Conservation (phyloP, 768 basidiomycete species). For the Lentinula detonsa region DNA sequence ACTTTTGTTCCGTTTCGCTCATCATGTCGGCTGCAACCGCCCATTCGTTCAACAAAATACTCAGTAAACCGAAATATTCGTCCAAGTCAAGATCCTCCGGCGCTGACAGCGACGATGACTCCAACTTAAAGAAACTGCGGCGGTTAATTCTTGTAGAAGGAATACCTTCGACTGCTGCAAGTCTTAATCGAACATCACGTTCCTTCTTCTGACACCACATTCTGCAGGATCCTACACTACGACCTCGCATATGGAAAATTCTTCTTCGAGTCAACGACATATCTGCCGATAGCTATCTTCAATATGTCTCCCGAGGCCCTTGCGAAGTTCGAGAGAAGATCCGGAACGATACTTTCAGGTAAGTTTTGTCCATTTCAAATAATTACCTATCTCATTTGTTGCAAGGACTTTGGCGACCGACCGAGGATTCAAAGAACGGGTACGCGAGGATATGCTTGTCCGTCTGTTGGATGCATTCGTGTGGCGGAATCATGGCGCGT, state of each 20-base stretch:
- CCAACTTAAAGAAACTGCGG: slow-evolving; percentile 67
- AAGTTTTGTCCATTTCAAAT: slow-evolving; percentile 6
- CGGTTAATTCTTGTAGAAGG: slow-evolving; percentile 88
- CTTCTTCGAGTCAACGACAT: slow-evolving; percentile 77
- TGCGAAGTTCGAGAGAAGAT: slow-evolving; percentile 90
- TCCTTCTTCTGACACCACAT: background rate
- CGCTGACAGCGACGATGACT: slow-evolving; percentile 65
- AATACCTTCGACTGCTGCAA: slow-evolving; percentile 65
- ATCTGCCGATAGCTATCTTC: slow-evolving; percentile 67
- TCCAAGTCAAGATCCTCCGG: slow-evolving; percentile 59
- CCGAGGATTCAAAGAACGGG: slow-evolving; percentile 94
- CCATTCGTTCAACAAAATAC: slow-evolving; percentile 76
- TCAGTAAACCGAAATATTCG: slow-evolving; percentile 60
- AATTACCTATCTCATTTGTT: background rate
- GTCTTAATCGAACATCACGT: background rate
- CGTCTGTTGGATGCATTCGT: slow-evolving; percentile 97
- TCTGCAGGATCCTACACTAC: slow-evolving; percentile 70
- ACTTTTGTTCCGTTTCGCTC: background rate
- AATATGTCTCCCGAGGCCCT: slow-evolving; percentile 78
- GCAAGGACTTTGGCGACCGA: slow-evolving; percentile 89
- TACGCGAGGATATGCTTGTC: slow-evolving; percentile 95
- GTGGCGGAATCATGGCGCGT: slow-evolving; percentile 83
- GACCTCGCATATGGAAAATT: slow-evolving; percentile 93
- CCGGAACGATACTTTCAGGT: slow-evolving; percentile 95
- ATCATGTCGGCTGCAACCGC: slow-evolving; percentile 29